Evolutionary conservation across 208 protist species (phyloP).

Genomic region (Phytomonas sp.): DNA sequence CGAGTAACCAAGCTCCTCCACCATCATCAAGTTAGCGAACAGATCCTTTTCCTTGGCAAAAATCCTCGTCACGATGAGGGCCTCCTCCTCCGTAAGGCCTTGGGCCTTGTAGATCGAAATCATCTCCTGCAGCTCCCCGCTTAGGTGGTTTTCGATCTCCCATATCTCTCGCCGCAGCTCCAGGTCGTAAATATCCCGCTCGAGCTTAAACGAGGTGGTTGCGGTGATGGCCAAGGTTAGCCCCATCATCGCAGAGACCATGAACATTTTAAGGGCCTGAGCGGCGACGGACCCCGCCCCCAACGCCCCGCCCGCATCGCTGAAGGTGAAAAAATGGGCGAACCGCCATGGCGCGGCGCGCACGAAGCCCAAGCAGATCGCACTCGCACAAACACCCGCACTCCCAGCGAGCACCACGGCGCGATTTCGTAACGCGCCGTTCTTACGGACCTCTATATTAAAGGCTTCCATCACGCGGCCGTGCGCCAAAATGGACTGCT

Average conservation of each 20-base stretch:
- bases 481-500: constrained; percentile 58
- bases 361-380: constrained; percentile 26
- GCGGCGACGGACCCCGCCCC: background rate
- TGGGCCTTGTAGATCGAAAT: constrained; percentile 88
- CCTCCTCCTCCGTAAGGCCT: constrained; percentile 84
- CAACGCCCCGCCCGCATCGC: background rate
- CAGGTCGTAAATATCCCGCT: constrained; percentile 70
- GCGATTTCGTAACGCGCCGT: constrained; percentile 76
- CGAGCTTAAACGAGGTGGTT: constrained; percentile 40
- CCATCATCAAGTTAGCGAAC: constrained; percentile 93
- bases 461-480: constrained; percentile 68
- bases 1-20: constrained; percentile 91
- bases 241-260: constrained; percentile 18
- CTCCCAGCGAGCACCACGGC: constrained; percentile 47
- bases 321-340: constrained; percentile 6
- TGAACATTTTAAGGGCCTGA: constrained; percentile 12
- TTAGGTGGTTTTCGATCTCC: constrained; percentile 90
- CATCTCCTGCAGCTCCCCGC: constrained; percentile 90
- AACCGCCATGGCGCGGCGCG: constrained; percentile 8
- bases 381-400: constrained; percentile 40
- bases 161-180: constrained; percentile 89
- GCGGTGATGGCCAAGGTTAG: constrained; percentile 14
- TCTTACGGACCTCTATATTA: constrained; percentile 78
- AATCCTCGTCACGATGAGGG: constrained; percentile 71
- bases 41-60: constrained; percentile 75